Percentiles rank a stretch among this genome's conserved stretches.
Evolutionary conservation across 805 yeast genomes (phyloP).

Genomic region (Suhomyces faveliae): DNA sequence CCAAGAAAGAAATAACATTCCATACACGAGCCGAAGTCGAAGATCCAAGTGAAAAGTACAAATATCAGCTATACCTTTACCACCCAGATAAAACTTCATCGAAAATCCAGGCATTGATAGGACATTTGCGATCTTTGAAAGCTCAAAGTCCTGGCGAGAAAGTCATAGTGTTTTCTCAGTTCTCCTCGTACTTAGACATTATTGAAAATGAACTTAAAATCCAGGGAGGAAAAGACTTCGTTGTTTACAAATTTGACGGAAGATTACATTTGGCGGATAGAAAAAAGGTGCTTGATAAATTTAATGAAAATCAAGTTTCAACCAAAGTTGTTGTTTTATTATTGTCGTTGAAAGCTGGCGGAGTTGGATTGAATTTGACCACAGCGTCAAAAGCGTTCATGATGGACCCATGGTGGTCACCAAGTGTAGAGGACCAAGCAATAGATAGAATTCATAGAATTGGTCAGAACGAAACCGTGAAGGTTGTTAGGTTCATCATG

Average conservation of each 20-base stretch:
- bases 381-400: constrained; percentile 80
- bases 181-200: constrained; percentile 76
- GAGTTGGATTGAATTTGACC: constrained; percentile 87
- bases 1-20: constrained; percentile 27
- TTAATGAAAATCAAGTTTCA: constrained; percentile 35
- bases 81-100: constrained; percentile 61
- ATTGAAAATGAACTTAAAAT: constrained; percentile 57
- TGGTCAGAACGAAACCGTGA: constrained; percentile 75
- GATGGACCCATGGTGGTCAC: constrained; percentile 99
- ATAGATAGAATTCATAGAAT: constrained; percentile 88
- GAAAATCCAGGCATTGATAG: constrained; percentile 66
- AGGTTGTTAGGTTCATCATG: constrained; percentile 76
- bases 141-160: constrained; percentile 64
- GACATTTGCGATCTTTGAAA: constrained; percentile 54
- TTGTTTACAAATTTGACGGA: constrained; percentile 78
- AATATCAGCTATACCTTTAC: constrained; percentile 40
- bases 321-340: constrained; percentile 51
- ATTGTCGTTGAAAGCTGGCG: constrained; percentile 86
- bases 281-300: constrained; percentile 55
- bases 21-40: constrained; percentile 25
- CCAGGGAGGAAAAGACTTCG: constrained; percentile 44
- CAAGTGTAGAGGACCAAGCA: constrained; percentile 87
- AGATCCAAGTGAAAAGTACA: constrained; percentile 20
- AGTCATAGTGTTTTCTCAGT: constrained; percentile 87
- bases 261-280: constrained; percentile 66